These are phyloP conservation scores for Acacia melanoxylon DNA, from an alignment of 306 rosid species.

Conservation along the genomic window DNA sequence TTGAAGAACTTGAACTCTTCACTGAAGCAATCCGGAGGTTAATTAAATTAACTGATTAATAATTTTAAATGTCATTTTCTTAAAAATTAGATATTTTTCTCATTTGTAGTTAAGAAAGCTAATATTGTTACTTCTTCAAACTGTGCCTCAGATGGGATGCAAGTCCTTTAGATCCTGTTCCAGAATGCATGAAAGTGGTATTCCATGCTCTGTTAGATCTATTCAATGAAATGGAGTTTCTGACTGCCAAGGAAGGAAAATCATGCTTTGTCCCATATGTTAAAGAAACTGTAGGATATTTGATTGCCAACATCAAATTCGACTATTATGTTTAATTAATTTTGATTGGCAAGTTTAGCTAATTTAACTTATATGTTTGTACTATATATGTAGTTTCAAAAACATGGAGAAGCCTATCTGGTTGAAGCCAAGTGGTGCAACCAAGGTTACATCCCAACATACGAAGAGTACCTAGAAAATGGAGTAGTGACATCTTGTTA, in stretches of 20 bases:
- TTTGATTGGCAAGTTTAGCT: not conserved
- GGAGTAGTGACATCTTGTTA: not conserved
- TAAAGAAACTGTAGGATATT: not conserved
- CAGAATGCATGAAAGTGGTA: conserved; percentile 22
- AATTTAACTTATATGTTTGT: not conserved
- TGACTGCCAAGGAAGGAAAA: not conserved
- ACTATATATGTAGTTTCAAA: not conserved
- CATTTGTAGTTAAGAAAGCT: not conserved
- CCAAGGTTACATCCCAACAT: not conserved
- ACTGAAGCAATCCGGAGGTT: not conserved
- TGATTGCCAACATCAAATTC: not conserved
- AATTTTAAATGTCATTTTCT: not conserved
- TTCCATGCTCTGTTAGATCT: not conserved
- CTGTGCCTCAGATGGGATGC: conserved; percentile 40
- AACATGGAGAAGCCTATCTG: not conserved
- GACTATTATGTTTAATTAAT: not conserved
- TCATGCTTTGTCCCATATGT: conserved; percentile 5
- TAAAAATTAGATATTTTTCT: not conserved
- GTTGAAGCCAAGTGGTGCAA: not conserved
- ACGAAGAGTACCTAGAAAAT: not conserved
- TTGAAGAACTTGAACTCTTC: not conserved
- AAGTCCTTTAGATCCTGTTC: conserved; percentile 5
- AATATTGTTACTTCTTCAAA: not conserved
- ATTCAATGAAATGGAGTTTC: conserved; percentile 4
- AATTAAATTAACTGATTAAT: not conserved